Evolutionary conservation across 2,329 filamentous ascomycete genomes (phyloP), one percentile per base, ranked within the genome.

Genomic region (Aspergillus jensenii): DNA sequence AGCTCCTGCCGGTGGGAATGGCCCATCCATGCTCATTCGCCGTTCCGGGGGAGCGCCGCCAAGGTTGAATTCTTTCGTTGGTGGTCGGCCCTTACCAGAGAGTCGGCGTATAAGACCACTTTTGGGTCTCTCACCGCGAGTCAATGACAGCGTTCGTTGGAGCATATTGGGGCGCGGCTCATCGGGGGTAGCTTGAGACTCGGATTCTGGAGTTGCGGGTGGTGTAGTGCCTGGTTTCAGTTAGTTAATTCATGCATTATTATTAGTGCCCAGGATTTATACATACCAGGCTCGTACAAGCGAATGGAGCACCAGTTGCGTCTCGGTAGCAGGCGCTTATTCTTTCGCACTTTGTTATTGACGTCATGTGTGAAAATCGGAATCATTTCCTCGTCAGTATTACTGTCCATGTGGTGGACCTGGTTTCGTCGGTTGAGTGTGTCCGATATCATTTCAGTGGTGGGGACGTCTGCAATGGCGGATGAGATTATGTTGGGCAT

Each of bases 401-500:
- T 81, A 0, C 76, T 72, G 67, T 88, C 84, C 49, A 88, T 75
- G 66, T 87, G 83, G 66, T 88, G 85, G 25, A 86, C 74, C 60
- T 85, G 97, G 79, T 97, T 97, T 27, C 95, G 86, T 78, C 90
- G 95, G 79, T 98, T 97, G 60, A 99, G 83, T 52, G 96, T 84
- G 73, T 99, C 93, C 5, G 91, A 91, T 79, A 98, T 83, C 68
- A 96, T 80, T 52, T 95, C 90, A 0, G 93, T 89, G 17, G 93
- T 91, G 5, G 96, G 95, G 14, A 89, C 87, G 71, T 99, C 97
- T 67, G 90, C 93, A 70, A 99, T 98, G 12, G 93, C 92, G 0
- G 93, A 97, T 1, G 92, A 96, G 65, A 98, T 87, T 59, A 99
- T 79, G 68, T 99, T 99, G 4, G 92, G 90, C 89, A 99, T 99